phyloP scores from a whole-genome alignment of 371 early-diverging fungal species.

The Blyttiomyces sp. region DNA sequence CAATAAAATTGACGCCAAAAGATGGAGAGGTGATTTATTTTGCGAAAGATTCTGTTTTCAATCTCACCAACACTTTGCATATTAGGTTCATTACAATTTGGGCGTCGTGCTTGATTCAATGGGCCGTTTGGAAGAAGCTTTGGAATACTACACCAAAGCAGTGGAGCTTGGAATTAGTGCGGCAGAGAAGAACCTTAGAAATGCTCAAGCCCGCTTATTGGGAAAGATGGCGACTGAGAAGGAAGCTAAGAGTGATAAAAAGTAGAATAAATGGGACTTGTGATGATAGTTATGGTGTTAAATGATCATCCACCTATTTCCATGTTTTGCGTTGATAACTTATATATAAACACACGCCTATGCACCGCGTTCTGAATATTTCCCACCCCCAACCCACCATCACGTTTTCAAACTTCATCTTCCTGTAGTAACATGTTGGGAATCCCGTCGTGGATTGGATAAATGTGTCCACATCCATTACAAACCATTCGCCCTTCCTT shows the following conservation, averaged over 20 bases:
- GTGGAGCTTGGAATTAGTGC: conserved; percentile 45
- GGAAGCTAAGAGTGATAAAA: no score
- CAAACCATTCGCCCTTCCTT: conserved; percentile 90
- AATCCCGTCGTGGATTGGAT: conserved; percentile 87
- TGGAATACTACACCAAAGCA: conserved; percentile 64
- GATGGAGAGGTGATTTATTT: conserved; percentile 30
- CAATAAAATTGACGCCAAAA: conserved; percentile 65
- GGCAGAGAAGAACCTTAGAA: conserved; percentile 51
- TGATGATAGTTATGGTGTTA: no score
- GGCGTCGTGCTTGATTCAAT: conserved; percentile 72
- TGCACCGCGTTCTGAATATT: no score
- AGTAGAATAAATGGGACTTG: no score
- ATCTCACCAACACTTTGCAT: conserved; percentile 33
- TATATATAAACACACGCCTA: no score
- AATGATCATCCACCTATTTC: no score
- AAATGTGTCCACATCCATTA: conserved; percentile 83
- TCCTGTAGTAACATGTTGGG: conserved; percentile 97
- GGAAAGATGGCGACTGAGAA: conserved; percentile 17
- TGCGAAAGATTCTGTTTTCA: background rate
- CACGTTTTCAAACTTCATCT: conserved; percentile 84
- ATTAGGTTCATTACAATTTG: conserved; percentile 73
- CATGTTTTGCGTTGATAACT: no score
- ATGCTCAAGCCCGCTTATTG: conserved; percentile 39
- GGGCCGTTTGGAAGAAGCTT: conserved; percentile 65
- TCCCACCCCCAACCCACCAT: no score